Base-by-base conservation (phyloP, 306 rosid genomes). In the Glycyrrhiza uralensis region DNA sequence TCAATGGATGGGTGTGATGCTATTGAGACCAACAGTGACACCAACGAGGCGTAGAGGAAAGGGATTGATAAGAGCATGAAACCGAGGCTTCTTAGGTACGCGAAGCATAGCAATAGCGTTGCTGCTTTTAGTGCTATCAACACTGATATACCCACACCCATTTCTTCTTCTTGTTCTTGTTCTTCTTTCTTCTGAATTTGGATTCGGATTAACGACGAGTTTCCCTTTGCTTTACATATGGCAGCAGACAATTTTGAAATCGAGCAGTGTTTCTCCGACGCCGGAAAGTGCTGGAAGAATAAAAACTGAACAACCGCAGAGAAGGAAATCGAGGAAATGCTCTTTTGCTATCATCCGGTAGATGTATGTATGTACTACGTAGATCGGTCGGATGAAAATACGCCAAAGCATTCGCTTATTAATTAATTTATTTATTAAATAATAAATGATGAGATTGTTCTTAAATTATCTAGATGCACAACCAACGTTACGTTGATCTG, bases 91-190 rank as follows among this genome's bases (percentile, higher is more conserved):
- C 65, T 77, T 7, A 90, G 81, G 69, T 14, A 84, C 2, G 66
- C 80, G 82, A 93, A 93, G 20, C 18, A 29, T 4, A 81, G 58
- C 3, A 93, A 69, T 0, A 68, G 45, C 1, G 49, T 54, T 13
- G 77, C 73, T 18, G 87, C 98, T 76, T 87, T 90, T 41, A 88
- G 63, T 29, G 87, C 97, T 20, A 90, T 78, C 78, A 84, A 61
- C 6, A 70, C 81, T 38, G 97, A 93, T 5, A 93, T 67, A 1
- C 98, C 92, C n/a, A 85, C 71, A 6, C 87, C 90, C 98, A 93
- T 77, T 41, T 64, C 12, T 35, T n/a, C n/a, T n/a, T n/a, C n/a
- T n/a, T n/a, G n/a, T n/a, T n/a, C n/a, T n/a, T n/a, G n/a, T n/a
- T n/a, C n/a, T n/a, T 69, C 63, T 4, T 44, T 14, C 4, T 13